Base-by-base conservation (phyloP, 179 eudicot genomes). In the Gypsophila paniculata region DNA sequence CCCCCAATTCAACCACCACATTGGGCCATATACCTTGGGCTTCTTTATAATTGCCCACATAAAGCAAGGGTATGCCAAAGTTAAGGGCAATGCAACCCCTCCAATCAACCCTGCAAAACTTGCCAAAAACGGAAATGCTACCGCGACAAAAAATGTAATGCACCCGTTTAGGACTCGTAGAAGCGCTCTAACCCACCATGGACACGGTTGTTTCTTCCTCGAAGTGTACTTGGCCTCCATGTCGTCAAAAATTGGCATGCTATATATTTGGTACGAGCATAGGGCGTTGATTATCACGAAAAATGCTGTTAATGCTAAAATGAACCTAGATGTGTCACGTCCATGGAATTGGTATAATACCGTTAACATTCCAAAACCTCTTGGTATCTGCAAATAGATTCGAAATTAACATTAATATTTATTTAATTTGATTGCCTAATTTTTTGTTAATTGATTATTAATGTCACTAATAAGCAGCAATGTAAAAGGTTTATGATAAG, bases 51-150 rank as follows among this genome's bases (percentile, higher is more conserved):
- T 84, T 0, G 82, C 60, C 97, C 97, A 91, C 86, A 90, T 88
- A 51, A 90, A 88, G 68, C 96, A 91, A 15, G 97, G 97, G 73
- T 90, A 88, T 0, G 88, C 93, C n/a, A 88, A 74, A 17, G 97
- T 90, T 51, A 88, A 83, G 1, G 97, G 97, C 69, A 90, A 61
- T 0, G 91, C 78, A 0, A 91, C 77, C 0, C 97, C 97, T 22
- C 97, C 96, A 0, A 91, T 68, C 0, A 91, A 65, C 4, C 93
- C 97, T 0, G 96, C 89, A 3, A 91, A 69, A 80, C 91, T 88
- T 0, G 89, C 81, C 63, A 91, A 63, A 78, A 91, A 91, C 0
- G 97, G 97, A 34, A 91, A 77, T 3, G 97, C 97, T 17, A 88
- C 91, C 0, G 91, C 91, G 1, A 88, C 61, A 34, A 91, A 93